phyloP scores from a whole-genome alignment of 352 stramenopile species.

The Pythium guiyangense region DNA sequence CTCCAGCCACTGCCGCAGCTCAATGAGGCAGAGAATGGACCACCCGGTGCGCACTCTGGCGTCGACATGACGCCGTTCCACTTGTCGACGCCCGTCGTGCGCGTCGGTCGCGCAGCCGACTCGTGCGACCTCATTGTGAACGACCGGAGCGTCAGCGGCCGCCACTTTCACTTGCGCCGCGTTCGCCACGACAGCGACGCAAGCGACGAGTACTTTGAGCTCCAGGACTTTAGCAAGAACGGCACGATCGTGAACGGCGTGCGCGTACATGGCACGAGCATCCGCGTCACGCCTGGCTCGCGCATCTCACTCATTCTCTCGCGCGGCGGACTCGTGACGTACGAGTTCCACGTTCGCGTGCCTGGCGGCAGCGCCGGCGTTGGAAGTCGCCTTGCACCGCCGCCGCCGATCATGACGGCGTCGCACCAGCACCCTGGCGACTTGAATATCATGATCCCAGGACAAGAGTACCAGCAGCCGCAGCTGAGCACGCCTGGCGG shows the following conservation, averaged over 20 bases:
- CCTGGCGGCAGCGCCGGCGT: conserved; percentile 1
- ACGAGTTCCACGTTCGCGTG: conserved; percentile 77
- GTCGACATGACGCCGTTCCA: conserved; percentile 61
- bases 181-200: conserved; percentile 47
- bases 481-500: conserved; percentile 20
- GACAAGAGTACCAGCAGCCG: conserved; percentile 75
- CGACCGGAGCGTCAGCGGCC: conserved; percentile 81
- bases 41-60: conserved; percentile 12
- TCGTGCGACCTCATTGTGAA: conserved; percentile 88
- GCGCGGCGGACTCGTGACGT: conserved; percentile 75
- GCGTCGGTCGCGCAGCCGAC: conserved; percentile 72
- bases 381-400: conserved; percentile 22
- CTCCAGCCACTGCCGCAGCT: conserved; percentile 64
- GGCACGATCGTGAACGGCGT: conserved; percentile 88
- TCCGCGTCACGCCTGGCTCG: conserved; percentile 61
- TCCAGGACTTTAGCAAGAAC: conserved; percentile 89
- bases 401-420: conserved; percentile 48
- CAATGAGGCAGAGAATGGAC: conserved; percentile 53
- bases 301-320: conserved; percentile 86
- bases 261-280: conserved; percentile 72
- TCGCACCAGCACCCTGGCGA: conserved; percentile 30
- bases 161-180: conserved; percentile 79
- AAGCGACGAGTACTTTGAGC: conserved; percentile 63
- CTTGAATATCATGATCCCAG: conserved; percentile 39
- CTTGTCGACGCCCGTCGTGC: conserved; percentile 63